Conservation (phyloP, 768 basidiomycete species). For the Phaffia tasmanica region DNA sequence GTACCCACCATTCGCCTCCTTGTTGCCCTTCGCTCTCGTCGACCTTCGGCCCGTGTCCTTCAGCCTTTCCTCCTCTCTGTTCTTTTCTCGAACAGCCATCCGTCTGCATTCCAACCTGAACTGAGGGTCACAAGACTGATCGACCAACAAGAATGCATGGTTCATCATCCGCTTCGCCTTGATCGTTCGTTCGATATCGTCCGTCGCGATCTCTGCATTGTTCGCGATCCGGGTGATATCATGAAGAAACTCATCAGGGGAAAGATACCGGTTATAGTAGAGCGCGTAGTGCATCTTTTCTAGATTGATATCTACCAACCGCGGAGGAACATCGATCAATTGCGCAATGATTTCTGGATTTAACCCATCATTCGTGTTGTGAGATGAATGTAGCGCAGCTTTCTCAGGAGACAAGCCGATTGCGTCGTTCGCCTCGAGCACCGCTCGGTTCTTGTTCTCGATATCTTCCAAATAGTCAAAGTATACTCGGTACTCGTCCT, state of each 20-base stretch:
- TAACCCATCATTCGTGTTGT: neutral
- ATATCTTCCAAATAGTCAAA: constrained; percentile 65
- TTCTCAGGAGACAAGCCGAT: neutral
- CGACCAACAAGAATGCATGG: constrained; percentile 64
- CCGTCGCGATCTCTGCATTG: constrained; percentile 58
- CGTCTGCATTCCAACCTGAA: constrained; percentile 74
- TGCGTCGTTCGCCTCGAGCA: neutral
- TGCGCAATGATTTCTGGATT: neutral
- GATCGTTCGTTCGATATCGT: constrained; percentile 60
- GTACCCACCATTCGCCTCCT: constrained; percentile 39
- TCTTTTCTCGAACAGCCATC: constrained; percentile 57
- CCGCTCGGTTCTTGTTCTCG: constrained; percentile 39
- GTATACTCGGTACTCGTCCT: too few species aligned
- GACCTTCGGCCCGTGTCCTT: constrained; percentile 25
- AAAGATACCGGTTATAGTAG: constrained; percentile 62
- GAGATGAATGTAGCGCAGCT: neutral
- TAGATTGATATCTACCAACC: constrained; percentile 67
- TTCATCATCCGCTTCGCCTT: constrained; percentile 83
- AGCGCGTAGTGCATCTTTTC: constrained; percentile 80
- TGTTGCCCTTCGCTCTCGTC: constrained; percentile 39
- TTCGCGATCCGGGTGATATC: constrained; percentile 42
- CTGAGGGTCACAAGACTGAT: constrained; percentile 69
- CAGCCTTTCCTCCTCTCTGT: constrained; percentile 41
- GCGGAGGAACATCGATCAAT: constrained; percentile 2
- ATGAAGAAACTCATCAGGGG: constrained; percentile 77